Conservation (phyloP, 495 filamentous ascomycete species). For the Choiromyces venosus region DNA sequence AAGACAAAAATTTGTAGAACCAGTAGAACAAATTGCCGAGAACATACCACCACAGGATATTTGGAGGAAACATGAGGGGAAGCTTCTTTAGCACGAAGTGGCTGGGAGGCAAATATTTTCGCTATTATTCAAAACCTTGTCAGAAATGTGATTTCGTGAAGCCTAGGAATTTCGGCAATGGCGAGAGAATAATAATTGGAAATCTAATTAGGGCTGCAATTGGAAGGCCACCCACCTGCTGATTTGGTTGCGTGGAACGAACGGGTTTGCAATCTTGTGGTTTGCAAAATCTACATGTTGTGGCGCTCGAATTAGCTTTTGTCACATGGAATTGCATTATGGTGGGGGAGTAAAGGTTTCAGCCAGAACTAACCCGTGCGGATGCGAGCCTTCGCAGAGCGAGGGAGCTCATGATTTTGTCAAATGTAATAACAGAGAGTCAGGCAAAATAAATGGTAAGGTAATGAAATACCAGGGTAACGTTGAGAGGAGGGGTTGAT, state of each 20-base stretch:
- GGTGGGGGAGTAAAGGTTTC: constrained; percentile 12
- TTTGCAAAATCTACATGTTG: constrained; percentile 18
- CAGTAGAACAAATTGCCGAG: constrained; percentile 50
- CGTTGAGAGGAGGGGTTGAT: constrained; percentile 1
- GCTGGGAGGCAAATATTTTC: constrained; percentile 74
- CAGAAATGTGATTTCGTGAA: constrained; percentile 9
- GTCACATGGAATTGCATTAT: constrained; percentile 13
- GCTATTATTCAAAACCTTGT: constrained; percentile 46
- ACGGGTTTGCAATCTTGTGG: constrained; percentile 50
- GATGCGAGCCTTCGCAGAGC: constrained; percentile 57
- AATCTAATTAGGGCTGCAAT: neutral
- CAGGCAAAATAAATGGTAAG: constrained; percentile 3
- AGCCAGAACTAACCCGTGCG: constrained; percentile 50
- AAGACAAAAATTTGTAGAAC: neutral
- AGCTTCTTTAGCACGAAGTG: constrained; percentile 86
- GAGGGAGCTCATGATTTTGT: constrained; percentile 48
- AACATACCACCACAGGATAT: constrained; percentile 85
- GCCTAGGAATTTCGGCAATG: neutral
- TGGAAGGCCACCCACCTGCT: constrained; percentile 55
- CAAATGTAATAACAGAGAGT: constrained; percentile 1
- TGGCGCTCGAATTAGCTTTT: neutral
- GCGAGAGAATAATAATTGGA: constrained; percentile 10
- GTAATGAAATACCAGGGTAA: neutral
- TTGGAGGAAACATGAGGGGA: constrained; percentile 73
- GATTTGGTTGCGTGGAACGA: constrained; percentile 81